Evolutionary conservation across 768 basidiomycete species (phyloP), one percentile per base, ranked within the genome.

Genomic region (Hemileccinum impolitum): DNA sequence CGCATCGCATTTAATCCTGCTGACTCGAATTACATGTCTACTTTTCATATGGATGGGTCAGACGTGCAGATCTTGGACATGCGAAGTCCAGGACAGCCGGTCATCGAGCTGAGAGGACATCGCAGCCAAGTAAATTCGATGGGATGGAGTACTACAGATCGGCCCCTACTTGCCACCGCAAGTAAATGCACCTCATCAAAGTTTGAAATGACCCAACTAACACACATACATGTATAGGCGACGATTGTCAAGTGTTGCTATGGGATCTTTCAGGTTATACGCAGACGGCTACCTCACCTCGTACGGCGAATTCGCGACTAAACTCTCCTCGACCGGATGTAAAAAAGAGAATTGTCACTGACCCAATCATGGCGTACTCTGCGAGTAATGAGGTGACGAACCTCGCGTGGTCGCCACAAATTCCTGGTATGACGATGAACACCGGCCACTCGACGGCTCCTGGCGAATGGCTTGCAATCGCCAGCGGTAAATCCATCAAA

Each of bases 51-150:
- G 78, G 94, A 96, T 62, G 90, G 90, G 42, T 68, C 77, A 17
- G 89, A 94, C 60, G 78, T 96, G 4, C 90, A 96, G 65, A 90
- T 99, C 23, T 74, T 99, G 53, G 96, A 99, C 61, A 97, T 97
- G 90, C 82, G 96, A 45, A 90, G 85, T 68, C 96, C 96, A 2
- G 96, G 96, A 2, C 85, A 90, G 53, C 94, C 96, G 0, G 94
- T 97, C 15, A 87, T 94, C 62, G 94, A 98, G 67, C 73, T 97
- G 17, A 79, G 81, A 54, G 93, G 81, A 15, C 95, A 98, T 64
- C 79, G 83, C 46, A 82, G 79, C 25, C 81, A 85, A 49, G 79
- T 97, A 39, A 93, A 94, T 58, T 88, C 87, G 2, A 78, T 97
- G 41, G 90, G 88, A 7, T 98, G 95, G 95, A 88, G 94, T 25